A percentile compares a stretch with the other conserved stretches of the same genome.
These are phyloP conservation scores for Vaccinium vitisidaea DNA, from an alignment of 148 eudicot genomes.

Conservation along the genomic window DNA sequence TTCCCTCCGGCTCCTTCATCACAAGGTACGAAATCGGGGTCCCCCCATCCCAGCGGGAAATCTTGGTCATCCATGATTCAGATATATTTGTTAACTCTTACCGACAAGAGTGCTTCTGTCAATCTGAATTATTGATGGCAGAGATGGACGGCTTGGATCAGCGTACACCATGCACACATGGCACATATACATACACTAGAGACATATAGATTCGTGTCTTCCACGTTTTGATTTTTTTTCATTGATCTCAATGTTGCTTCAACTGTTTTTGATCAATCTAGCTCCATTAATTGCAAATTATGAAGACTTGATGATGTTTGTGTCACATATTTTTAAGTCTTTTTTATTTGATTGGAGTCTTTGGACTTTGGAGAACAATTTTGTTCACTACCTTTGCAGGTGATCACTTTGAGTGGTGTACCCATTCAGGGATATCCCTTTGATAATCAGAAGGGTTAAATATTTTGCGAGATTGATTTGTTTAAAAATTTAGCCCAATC, in stretches of 20 bases:
- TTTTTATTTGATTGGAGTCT: neutral
- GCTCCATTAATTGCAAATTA: neutral
- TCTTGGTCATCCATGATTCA: too few species aligned
- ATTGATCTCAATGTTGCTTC: neutral
- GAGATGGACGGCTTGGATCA: too few species aligned
- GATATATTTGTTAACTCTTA: too few species aligned
- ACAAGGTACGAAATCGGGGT: slow-evolving; percentile 35
- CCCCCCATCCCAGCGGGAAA: too few species aligned
- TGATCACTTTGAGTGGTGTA: neutral
- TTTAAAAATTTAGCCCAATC: neutral
- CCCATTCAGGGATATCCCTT: neutral
- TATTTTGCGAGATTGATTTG: neutral
- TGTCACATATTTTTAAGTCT: too few species aligned
- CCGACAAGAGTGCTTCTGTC: too few species aligned
- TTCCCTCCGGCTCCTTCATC: slow-evolving; percentile 66
- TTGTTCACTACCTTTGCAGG: neutral
- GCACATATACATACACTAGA: too few species aligned
- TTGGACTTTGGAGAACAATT: neutral
- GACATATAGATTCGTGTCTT: too few species aligned
- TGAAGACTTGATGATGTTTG: neutral
- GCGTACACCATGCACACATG: too few species aligned
- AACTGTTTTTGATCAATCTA: neutral
- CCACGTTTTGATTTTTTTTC: too few species aligned
- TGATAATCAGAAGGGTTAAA: neutral
- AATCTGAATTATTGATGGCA: too few species aligned